A percentile compares a stretch with the other conserved stretches of the same genome.
phyloP scores from a whole-genome alignment of 1,139 yeast genomes.

The Saccharomyces hybrid region DNA sequence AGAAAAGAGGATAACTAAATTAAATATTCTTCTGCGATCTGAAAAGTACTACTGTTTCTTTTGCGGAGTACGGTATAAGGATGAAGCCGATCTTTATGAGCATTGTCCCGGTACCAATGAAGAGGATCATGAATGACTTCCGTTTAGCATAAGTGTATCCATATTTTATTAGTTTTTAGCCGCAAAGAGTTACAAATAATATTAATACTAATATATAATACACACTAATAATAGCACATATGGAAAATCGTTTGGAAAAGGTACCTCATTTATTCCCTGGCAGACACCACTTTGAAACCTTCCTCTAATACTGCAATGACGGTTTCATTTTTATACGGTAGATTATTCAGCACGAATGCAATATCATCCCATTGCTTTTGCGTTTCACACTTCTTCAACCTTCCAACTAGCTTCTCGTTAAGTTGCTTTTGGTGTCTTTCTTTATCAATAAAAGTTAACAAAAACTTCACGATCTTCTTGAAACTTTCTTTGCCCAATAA shows the following conservation, averaged over 20 bases:
- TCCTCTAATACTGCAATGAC: constrained; percentile 52
- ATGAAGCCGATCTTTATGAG: constrained; percentile 33
- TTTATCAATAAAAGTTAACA: constrained; percentile 76
- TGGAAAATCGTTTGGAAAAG: neutral
- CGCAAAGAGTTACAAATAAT: too few relatives aligned
- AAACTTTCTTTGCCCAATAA: constrained; percentile 56
- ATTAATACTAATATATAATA: too few relatives aligned
- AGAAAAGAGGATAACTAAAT: constrained; percentile 26
- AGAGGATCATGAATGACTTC: constrained; percentile 33
- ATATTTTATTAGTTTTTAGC: neutral
- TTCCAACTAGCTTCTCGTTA: constrained; percentile 63
- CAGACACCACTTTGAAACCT: constrained; percentile 57
- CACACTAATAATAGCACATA: too few relatives aligned
- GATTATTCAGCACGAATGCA: constrained; percentile 64
- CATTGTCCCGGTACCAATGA: constrained; percentile 42
- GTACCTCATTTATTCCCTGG: constrained; percentile 14
- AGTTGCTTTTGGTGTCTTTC: constrained; percentile 87
- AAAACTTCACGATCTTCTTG: constrained; percentile 72
- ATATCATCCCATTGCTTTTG: constrained; percentile 78
- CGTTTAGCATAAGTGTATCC: neutral
- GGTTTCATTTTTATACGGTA: constrained; percentile 64
- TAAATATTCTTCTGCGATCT: constrained; percentile 34
- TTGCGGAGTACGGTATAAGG: constrained; percentile 39
- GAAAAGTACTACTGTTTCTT: constrained; percentile 40
- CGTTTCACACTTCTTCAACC: constrained; percentile 55